A percentile compares a stretch with the other conserved stretches of the same genome.
Conservation (phyloP, 2,329 filamentous ascomycete genomes). For the Calonectria montana region DNA sequence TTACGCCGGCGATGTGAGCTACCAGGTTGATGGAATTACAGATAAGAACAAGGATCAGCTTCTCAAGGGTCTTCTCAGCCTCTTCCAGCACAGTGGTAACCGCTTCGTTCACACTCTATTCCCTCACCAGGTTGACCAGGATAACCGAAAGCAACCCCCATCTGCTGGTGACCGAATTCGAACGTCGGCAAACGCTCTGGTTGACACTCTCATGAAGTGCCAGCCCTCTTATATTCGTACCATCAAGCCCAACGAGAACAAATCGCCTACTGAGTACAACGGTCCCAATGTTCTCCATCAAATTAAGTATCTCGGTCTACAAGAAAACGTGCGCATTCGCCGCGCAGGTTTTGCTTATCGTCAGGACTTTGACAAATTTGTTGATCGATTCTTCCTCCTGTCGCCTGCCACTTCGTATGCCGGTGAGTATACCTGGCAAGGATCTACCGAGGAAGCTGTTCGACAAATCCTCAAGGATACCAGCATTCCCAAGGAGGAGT, state of each 20-base stretch:
- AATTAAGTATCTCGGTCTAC: slow-evolving; percentile 98
- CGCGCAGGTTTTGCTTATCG: slow-evolving; percentile 97
- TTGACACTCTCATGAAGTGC: slow-evolving; percentile 96
- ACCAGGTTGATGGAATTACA: slow-evolving; percentile 95
- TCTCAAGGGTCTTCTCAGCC: slow-evolving; percentile 89
- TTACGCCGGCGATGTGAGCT: slow-evolving; percentile 96
- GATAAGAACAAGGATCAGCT: slow-evolving; percentile 99
- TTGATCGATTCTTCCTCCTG: slow-evolving; percentile 94
- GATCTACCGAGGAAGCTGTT: slow-evolving; percentile 86
- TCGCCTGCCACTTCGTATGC: slow-evolving; percentile 96
- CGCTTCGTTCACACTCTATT: slow-evolving; percentile 89
- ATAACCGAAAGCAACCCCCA: slow-evolving; percentile 93
- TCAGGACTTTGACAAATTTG: slow-evolving; percentile 97
- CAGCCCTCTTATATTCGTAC: slow-evolving; percentile 98
- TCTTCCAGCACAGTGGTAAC: slow-evolving; percentile 87
- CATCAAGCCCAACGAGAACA: slow-evolving; percentile 99
- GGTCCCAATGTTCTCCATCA: slow-evolving; percentile 93
- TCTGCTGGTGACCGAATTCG: slow-evolving; percentile 98
- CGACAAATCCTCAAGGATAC: slow-evolving; percentile 96
- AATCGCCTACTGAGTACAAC: slow-evolving; percentile 94
- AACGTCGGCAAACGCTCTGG: slow-evolving; percentile 91
- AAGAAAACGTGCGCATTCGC: slow-evolving; percentile 98
- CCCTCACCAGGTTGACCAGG: slow-evolving; percentile 92
- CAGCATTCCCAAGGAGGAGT: slow-evolving; percentile 93
- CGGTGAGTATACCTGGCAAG: slow-evolving; percentile 96